Evolutionary conservation across 2,329 filamentous ascomycete genomes (phyloP).

Genomic region (Fusarium verticillioides): DNA sequence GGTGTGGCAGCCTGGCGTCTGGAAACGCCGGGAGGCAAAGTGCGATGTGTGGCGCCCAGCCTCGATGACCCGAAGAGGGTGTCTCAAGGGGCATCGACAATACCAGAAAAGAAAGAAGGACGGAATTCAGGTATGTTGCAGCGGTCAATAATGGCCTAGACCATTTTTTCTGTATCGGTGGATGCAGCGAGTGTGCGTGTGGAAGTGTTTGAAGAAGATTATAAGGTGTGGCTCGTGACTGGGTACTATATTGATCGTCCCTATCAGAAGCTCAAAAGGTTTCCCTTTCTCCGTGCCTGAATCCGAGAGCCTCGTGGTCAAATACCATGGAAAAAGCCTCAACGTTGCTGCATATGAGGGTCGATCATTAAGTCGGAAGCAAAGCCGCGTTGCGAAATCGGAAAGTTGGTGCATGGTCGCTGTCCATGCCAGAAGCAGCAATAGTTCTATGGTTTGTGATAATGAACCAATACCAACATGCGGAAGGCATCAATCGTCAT

Average conservation of each 20-base stretch:
- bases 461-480: slow-evolving; percentile 8
- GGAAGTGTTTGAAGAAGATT: neutral
- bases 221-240: neutral
- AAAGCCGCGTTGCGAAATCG: slow-evolving; percentile 26
- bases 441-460: neutral
- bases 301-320: slow-evolving; percentile 2
- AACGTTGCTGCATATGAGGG: slow-evolving; percentile 33
- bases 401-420: slow-evolving; percentile 2
- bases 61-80: slow-evolving; percentile 24
- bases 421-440: slow-evolving; percentile 2
- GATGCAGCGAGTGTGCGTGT: neutral
- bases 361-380: slow-evolving; percentile 11
- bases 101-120: neutral
- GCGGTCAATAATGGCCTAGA: slow-evolving; percentile 17
- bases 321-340: slow-evolving; percentile 13
- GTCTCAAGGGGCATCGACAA: slow-evolving; percentile 9
- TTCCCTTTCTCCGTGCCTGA: neutral
- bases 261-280: slow-evolving; percentile 1
- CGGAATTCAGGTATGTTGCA: slow-evolving; percentile 3
- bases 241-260: neutral
- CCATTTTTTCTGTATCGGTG: slow-evolving; percentile 6
- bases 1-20: slow-evolving; percentile 30
- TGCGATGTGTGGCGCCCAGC: slow-evolving; percentile 35
- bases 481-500: neutral
- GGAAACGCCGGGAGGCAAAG: slow-evolving; percentile 38